Base-by-base conservation (phyloP, 225 moss, liverwort and hornwort genomes). In the Bryum argenteum region DNA sequence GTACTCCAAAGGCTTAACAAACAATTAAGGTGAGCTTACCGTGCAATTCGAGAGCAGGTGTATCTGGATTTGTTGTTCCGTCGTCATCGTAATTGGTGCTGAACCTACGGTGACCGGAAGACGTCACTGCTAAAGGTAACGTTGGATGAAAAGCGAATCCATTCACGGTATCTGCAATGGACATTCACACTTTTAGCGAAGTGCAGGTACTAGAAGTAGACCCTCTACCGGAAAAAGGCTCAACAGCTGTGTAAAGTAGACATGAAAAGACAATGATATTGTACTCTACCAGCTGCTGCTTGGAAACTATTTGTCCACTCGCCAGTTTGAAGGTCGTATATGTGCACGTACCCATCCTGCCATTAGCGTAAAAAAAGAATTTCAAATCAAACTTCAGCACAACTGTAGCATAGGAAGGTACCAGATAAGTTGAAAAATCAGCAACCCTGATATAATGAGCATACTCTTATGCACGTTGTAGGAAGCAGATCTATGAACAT, bases 81-180 rank as follows among this genome's bases (percentile, higher is more conserved):
- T 90, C 87, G 42, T 83, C 91, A 48, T 90, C 92, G 33, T 71
- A 85, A 50, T 78, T 71, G 42, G 79, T 72, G 17, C 59, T 63
- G 56, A 88, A 93, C 54, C 94, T 83, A n/a, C 98, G 92, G 78
- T 99, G 98, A 67, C 98, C 98, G 53, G 98, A 99, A 21, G 91
- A 86, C 59, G 98, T 89, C 54, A 88, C 98, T 59, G 84, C 94
- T 56, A 99, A 67, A 81, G 98, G 98, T 63, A 91, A 73, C 24
- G 82, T 87, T 37, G 94, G 98, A 83, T 99, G 98, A 77, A 94
- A 99, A 61, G 87, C 79, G 73, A 99, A 94, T 52, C 94, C 94
- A 68, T 90, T 99, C 20, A 94, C 92, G 24, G 98, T 94, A 66
- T 99, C 98, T 96, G 93, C 78, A 80, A 10, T 59, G 50, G 71